Base-by-base conservation (phyloP, 2,329 filamentous ascomycete genomes). In the Cytospora piceicola region DNA sequence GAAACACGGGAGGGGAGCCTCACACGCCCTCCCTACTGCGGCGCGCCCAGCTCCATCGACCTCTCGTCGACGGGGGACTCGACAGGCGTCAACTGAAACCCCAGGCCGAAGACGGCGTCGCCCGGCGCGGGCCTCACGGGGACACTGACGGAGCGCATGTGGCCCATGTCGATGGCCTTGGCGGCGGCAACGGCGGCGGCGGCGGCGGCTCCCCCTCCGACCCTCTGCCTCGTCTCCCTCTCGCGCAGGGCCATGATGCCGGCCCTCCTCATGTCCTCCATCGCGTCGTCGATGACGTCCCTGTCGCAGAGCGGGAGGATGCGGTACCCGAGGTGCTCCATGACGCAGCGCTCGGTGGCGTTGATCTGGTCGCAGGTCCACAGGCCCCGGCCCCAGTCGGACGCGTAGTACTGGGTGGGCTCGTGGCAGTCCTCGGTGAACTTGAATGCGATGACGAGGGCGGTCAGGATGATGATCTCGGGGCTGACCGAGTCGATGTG, bases 311-410 rank as follows among this genome's bases (percentile, higher is more conserved):
- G 78, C 8, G 86, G 85, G 75, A 89, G 75, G 72, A 90, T 84
- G 63, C 86, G 82, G 75, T 88, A 90, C 68, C 82, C 80, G 56
- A 90, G 79, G 73, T 83, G 86, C 77, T 88, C 85, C 80, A 90
- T 85, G 70, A 90, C 83, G 75, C 82, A 85, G 56, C 85, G 80
- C 75, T 90, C 87, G 1, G 88, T 89, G 58, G 82, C 81, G 70
- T 88, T 89, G 71, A 90, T 81, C 78, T 90, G 87, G 64, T 83
- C 80, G 71, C 80, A 81, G 2, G 85, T 83, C 87, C 88, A 90
- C 57, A 83, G 71, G 58, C 79, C 78, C 30, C 75, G 78, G 27
- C 83, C 87, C 85, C 87, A 89, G 32, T 74, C 75, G 20, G 77
- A 71, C 67, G 80, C 79, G 76, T 87, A 89, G 72, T 83, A 82